These are phyloP conservation scores for Boletus albobrunnescens DNA, from an alignment of 1,284 basidiomycete species.

Conservation along the genomic window DNA sequence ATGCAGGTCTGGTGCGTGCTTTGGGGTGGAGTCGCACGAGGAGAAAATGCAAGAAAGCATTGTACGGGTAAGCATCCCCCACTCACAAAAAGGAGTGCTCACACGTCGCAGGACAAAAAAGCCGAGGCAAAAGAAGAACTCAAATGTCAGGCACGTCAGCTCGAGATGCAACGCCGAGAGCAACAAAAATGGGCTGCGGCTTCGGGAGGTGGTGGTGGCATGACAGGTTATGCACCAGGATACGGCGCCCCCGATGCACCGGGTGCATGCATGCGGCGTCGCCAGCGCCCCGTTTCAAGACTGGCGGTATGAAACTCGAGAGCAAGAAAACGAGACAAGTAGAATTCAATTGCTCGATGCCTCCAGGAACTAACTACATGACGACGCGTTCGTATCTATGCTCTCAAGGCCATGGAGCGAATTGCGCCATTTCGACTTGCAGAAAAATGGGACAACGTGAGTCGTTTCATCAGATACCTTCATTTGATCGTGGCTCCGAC, in stretches of 20 bases:
- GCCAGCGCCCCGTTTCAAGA: constrained; percentile 83
- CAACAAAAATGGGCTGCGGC: constrained; percentile 74
- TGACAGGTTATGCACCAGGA: constrained; percentile 64
- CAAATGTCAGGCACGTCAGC: constrained; percentile 94
- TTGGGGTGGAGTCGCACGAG: constrained; percentile 99
- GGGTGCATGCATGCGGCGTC: constrained; percentile 46
- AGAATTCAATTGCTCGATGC: too few species aligned
- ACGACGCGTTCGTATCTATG: too few species aligned
- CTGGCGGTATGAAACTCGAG: constrained; percentile 96
- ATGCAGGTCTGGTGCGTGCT: constrained; percentile 89
- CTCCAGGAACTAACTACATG: too few species aligned
- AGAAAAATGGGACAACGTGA: constrained; percentile 88
- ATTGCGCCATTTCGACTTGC: constrained; percentile 85
- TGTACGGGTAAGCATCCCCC: constrained; percentile 65
- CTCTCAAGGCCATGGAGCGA: constrained; percentile 65
- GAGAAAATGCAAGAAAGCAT: constrained; percentile 99
- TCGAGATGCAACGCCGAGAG: constrained; percentile 96
- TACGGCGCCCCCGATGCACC: constrained; percentile 60
- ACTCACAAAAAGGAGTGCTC: background rate
- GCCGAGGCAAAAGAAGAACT: constrained; percentile 99
- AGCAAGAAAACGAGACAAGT: constrained; percentile 86
- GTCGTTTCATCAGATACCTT: constrained; percentile 58
- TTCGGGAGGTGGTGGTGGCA: constrained; percentile 49
- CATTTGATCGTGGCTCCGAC: constrained; percentile 1
- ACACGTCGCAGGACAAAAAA: constrained; percentile 81